Evolutionary conservation across 495 filamentous ascomycete genomes (phyloP).

Genomic region (Daldinia loculata): DNA sequence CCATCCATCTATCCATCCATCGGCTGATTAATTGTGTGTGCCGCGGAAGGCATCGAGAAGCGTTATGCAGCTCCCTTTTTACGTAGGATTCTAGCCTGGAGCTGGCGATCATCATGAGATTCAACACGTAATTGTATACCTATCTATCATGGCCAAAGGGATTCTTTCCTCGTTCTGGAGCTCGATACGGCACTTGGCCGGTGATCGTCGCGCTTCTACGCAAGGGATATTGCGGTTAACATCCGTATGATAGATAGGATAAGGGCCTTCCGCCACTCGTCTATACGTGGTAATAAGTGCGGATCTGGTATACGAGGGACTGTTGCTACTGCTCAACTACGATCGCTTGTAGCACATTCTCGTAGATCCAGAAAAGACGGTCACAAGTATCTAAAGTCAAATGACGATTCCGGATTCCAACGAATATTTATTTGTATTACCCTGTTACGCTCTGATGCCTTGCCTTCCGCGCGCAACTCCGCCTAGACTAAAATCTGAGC

Average conservation of each 20-base stretch:
- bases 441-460: constrained; percentile 37
- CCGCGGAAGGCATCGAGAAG: constrained; percentile 17
- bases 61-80: neutral
- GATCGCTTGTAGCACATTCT: neutral
- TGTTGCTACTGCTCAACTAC: neutral
- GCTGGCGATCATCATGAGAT: neutral
- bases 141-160: neutral
- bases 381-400: neutral
- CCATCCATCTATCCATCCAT: constrained; percentile 18
- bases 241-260: neutral
- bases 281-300: neutral
- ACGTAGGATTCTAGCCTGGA: neutral
- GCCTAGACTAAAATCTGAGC: constrained; percentile 21
- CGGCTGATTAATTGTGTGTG: constrained; percentile 22
- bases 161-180: neutral
- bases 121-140: neutral
- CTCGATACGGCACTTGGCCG: neutral
- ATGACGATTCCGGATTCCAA: constrained; percentile 8
- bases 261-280: neutral
- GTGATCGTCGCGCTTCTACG: neutral
- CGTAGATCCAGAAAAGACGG: neutral
- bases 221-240: constrained; percentile 1
- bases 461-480: constrained; percentile 41
- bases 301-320: neutral
- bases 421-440: constrained; percentile 37